phyloP scores from a whole-genome alignment of 1,139 yeast species.

The Candida gigantensis region DNA sequence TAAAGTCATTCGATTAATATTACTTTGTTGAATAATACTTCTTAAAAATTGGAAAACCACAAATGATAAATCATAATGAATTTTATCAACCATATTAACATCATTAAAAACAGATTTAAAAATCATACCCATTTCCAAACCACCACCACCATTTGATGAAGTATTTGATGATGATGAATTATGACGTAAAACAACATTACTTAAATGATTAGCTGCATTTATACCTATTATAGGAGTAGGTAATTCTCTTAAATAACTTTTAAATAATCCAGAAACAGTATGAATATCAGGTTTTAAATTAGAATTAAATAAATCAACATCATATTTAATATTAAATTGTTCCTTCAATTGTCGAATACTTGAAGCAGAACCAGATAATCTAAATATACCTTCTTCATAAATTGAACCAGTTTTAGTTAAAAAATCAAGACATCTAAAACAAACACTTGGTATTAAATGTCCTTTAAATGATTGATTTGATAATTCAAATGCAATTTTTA shows the following conservation, averaged over 20 bases:
- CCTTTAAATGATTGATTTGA: slow-evolving; percentile 52
- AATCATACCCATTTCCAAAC: slow-evolving; percentile 28
- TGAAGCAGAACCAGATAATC: slow-evolving; percentile 87
- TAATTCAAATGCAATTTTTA: slow-evolving; percentile 52
- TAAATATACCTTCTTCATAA: slow-evolving; percentile 86
- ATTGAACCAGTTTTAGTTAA: slow-evolving; percentile 69
- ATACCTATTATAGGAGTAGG: slow-evolving; percentile 66
- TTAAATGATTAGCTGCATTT: slow-evolving; percentile 40
- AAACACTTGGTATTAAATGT: slow-evolving; percentile 67
- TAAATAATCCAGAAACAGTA: slow-evolving; percentile 76
- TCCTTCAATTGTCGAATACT: slow-evolving; percentile 73
- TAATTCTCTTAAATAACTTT: slow-evolving; percentile 70
- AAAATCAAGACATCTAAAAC: slow-evolving; percentile 73
- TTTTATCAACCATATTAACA: slow-evolving; percentile 27
- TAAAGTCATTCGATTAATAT: slow-evolving; percentile 79
- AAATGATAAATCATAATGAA: slow-evolving; percentile 62
- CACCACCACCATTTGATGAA: slow-evolving; percentile 9
- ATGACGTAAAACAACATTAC: slow-evolving; percentile 12
- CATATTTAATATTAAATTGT: slow-evolving; percentile 62
- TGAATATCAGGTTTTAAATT: slow-evolving; percentile 59
- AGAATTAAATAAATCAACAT: slow-evolving; percentile 60
- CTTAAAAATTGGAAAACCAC: slow-evolving; percentile 68
- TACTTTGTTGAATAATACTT: slow-evolving; percentile 62
- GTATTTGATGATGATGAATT: slow-evolving; percentile 10
- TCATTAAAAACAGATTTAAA: slow-evolving; percentile 35